These are phyloP conservation scores for Choanephora cucurbitarum DNA, from an alignment of 371 early-diverging fungal species.

Conservation along the genomic window DNA sequence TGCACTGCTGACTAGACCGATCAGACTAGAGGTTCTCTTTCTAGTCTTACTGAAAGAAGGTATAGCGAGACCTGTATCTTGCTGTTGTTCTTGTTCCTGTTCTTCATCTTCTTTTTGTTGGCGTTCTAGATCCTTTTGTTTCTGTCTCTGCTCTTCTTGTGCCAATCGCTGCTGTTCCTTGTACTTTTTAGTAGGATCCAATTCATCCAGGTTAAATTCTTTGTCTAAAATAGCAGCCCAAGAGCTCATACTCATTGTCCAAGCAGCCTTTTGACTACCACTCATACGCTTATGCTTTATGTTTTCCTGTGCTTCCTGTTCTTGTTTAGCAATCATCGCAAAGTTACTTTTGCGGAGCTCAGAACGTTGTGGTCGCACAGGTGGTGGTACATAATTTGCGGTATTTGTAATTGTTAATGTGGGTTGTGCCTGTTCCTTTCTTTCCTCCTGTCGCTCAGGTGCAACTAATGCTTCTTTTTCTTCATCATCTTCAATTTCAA, in stretches of 20 bases:
- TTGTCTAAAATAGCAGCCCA: conserved; percentile 40
- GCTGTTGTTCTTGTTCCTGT: background rate
- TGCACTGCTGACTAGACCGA: background rate
- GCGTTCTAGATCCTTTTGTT: background rate
- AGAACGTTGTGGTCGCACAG: conserved; percentile 21
- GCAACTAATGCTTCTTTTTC: background rate
- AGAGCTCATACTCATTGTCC: conserved; percentile 43
- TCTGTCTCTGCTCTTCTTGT: background rate
- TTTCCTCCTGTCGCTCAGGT: background rate
- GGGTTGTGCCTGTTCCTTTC: background rate
- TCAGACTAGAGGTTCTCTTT: background rate
- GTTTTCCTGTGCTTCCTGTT: conserved; percentile 1
- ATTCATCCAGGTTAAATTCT: conserved; percentile 30
- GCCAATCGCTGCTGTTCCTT: conserved; percentile 3
- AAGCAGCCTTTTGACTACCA: conserved; percentile 49
- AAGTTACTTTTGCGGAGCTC: conserved; percentile 11
- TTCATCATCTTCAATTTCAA: conserved; percentile 5
- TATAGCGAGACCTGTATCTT: background rate
- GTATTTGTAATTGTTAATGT: background rate
- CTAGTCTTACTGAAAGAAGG: background rate
- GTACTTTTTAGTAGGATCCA: conserved; percentile 19
- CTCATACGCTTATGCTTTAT: conserved; percentile 27
- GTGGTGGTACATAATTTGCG: background rate
- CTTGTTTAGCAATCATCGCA: background rate
- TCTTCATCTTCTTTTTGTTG: background rate